Conservation (phyloP, 345 rosid species). For the Murraya koenigii region DNA sequence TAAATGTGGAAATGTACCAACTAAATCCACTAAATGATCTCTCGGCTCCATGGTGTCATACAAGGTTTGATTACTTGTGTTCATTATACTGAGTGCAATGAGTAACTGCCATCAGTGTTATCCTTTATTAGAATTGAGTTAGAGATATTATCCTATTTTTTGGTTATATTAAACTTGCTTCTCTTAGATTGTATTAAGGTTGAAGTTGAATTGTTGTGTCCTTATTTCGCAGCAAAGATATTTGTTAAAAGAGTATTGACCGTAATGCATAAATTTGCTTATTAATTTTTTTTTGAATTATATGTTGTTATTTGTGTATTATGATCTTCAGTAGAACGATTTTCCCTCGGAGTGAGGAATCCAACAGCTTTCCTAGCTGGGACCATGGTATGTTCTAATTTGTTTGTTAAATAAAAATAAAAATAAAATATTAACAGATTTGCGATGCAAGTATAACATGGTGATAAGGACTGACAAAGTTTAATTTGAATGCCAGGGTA, state of each 20-base stretch:
- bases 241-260: not conserved
- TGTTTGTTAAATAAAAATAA: too few relatives aligned
- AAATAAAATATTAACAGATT: not conserved
- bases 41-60: not conserved
- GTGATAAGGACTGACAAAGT: not conserved
- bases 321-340: slow-evolving; percentile 71
- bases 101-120: not conserved
- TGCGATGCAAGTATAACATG: not conserved
- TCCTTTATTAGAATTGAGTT: not conserved
- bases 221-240: not conserved
- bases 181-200: not conserved
- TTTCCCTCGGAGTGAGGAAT: slow-evolving; percentile 81
- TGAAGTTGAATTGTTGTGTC: not conserved
- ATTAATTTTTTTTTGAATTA: not conserved
- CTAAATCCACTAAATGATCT: not conserved
- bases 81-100: not conserved
- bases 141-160: not conserved
- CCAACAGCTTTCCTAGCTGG: slow-evolving; percentile 88
- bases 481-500: slow-evolving; percentile 49
- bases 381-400: slow-evolving; percentile 51
- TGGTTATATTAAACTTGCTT: not conserved
- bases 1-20: not conserved
- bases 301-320: slow-evolving; percentile 14
- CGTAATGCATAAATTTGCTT: slow-evolving; percentile 1
- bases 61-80: not conserved